Base-by-base conservation (phyloP, 371 early-diverging fungal species). In the Mucor sp. region DNA sequence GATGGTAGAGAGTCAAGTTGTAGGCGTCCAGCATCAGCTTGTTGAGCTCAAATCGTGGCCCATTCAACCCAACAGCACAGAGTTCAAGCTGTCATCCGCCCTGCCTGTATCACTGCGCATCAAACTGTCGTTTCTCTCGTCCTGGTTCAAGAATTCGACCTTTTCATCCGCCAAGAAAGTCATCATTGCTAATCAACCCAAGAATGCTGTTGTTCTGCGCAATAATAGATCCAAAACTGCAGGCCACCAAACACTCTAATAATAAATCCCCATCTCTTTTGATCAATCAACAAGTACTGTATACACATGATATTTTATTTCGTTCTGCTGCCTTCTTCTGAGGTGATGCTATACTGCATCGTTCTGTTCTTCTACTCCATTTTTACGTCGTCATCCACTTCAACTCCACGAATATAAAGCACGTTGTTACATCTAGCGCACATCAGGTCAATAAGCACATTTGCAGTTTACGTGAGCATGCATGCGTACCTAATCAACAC, bases 401-500 rank as follows among this genome's bases (percentile, higher is more conserved):
- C 89, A 27, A 83, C 75, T 68, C 89, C 93, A 71, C 94, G 90
- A 66, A 95, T 86, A 74, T 93, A 95, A 21, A 95, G 75, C 8
- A 95, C 91, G 58, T 95, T 95, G 78, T 95, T 95, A 83, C 96
- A 95, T 72, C 94, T 89, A 79, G 27, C 30, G 6, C 21, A 21
- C 44, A 37, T 17, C 23, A 6, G 15, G n/a, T 37, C 50, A 19
- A 35, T 41, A 41, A 41, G 41, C 41, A 23, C 15, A 15, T n/a
- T 33, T 35, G 2, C 11, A 11, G 6, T 57, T 7, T 3, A 30
- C 8, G 19, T 57, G 33, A 57, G 11, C n/a, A 33, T 17, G 11
- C 2, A 57, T 57, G 23, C 48, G 58, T 80, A 90, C 92, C 94
- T 86, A 66, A 99, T 95, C 71, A 97, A 83, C 6, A 99, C 92